These are phyloP conservation scores for Leishmania mexicana DNA, from an alignment of 208 protist species.

Conservation along the genomic window DNA sequence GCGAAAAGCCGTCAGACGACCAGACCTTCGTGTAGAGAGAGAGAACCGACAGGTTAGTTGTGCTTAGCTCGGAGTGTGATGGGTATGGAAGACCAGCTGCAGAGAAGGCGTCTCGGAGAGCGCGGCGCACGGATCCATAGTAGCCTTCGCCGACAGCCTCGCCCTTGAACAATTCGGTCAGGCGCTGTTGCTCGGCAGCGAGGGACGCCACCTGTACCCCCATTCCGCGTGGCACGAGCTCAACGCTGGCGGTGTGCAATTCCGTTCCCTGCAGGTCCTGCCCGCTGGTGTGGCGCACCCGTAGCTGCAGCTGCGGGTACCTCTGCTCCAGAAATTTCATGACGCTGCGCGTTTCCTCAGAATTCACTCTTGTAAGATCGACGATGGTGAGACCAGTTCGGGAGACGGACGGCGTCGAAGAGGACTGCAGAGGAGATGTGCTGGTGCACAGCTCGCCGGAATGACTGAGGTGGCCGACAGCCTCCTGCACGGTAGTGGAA, in stretches of 20 bases:
- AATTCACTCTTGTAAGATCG: conserved; percentile 9
- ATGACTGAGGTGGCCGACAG: conserved; percentile 6
- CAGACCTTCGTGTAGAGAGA: conserved; percentile 22
- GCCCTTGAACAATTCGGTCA: conserved; percentile 55
- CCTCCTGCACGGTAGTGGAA: conserved; percentile 19
- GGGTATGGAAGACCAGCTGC: conserved; percentile 21
- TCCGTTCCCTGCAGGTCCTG: conserved; percentile 55
- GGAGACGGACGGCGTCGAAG: neutral
- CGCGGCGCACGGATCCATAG: conserved; percentile 29
- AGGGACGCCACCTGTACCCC: neutral
- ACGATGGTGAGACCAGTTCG: conserved; percentile 11
- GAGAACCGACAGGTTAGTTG: conserved; percentile 6
- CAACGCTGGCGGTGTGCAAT: conserved; percentile 66
- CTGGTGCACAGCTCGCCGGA: neutral
- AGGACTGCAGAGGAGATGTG: neutral
- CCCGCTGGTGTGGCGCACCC: conserved; percentile 60
- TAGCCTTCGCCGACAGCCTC: conserved; percentile 48
- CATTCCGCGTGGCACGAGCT: conserved; percentile 26
- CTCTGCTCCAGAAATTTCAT: conserved; percentile 15
- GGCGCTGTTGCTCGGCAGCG: conserved; percentile 30
- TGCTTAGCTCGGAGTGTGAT: neutral
- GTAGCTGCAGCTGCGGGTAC: conserved; percentile 53
- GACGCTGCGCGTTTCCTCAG: conserved; percentile 17
- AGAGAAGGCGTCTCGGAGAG: conserved; percentile 57
- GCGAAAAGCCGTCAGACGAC: conserved; percentile 17